Evolutionary conservation across 345 rosid species (phyloP).

Genomic region (Firmiana major): DNA sequence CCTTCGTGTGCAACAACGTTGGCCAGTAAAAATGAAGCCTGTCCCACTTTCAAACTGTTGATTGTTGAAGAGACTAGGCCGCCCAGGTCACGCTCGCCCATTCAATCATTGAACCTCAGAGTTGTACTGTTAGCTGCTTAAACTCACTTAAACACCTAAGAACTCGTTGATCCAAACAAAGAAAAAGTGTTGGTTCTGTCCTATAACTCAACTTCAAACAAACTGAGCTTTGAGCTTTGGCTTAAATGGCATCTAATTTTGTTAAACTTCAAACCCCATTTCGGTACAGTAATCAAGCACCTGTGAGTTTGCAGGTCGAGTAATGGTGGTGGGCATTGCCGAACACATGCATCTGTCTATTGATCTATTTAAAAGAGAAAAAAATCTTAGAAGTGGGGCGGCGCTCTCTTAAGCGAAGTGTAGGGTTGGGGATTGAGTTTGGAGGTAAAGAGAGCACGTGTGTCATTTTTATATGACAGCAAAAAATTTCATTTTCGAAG

Average conservation of each 20-base stretch:
- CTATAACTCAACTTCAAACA: too few relatives aligned
- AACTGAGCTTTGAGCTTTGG: too few relatives aligned
- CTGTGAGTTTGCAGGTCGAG: too few relatives aligned
- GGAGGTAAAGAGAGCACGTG: not conserved
- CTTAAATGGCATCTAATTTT: too few relatives aligned
- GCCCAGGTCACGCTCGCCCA: not conserved
- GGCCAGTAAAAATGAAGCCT: not conserved
- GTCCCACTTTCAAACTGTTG: conserved; percentile 11
- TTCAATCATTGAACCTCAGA: not conserved
- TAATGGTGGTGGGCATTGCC: not conserved
- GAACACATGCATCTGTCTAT: not conserved
- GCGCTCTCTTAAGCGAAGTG: not conserved
- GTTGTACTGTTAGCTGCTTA: not conserved
- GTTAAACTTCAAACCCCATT: too few relatives aligned
- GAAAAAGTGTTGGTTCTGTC: not conserved
- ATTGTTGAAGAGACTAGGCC: not conserved
- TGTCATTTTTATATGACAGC: not conserved
- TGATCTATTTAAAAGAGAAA: too few relatives aligned
- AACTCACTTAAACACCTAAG: not conserved
- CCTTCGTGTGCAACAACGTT: not conserved
- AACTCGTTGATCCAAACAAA: not conserved
- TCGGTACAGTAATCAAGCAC: too few relatives aligned
- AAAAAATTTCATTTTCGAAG: not conserved
- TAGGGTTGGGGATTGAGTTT: not conserved
- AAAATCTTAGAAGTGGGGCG: not conserved